Evolutionary conservation across 331 rosid genomes (phyloP), one percentile per base, ranked within the genome.

Genomic region (Quercus tomentella): DNA sequence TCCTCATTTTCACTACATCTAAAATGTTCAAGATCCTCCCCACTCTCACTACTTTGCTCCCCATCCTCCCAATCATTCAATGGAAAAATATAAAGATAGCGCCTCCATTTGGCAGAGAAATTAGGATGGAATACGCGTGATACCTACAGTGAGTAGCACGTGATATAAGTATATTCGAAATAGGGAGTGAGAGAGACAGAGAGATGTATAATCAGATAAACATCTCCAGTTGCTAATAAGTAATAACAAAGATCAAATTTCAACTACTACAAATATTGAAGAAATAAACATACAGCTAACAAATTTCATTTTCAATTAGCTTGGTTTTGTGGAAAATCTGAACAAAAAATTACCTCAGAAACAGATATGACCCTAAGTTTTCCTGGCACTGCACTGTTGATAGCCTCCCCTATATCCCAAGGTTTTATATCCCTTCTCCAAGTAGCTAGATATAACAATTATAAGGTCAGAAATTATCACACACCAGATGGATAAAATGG

Each of bases 61-160:
- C 55, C 69, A n/a, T 86, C 72, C 78, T 82, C 91, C 66, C 73
- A 85, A 80, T 84, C 84, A 54, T 77, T 85, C 37, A 95, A 84
- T 11, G 98, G 98, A 65, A 95, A 91, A 67, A 91, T 91, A 79
- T 95, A 95, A 45, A 95, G 89, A 82, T 95, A 95, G 6, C 79
- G 97, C 86, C 98, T 91, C 97, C 99, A 93, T 82, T 91, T 89
- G 82, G 98, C 98, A 77, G 98, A 90, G 81, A 95, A 95, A 79
- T 91, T 95, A 7, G 99, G 97, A 89, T 95, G 99, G 82, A 95
- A 95, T 62, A 9, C 80, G 9, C 97, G 97, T 22, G 99, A 95
- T 65, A 93, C 97, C 99, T 95, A 77, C 80, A 87, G 74, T 52
- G 78, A 51, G 79, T 62, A 67, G 73, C 66, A 73, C 67, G 62